Percentiles rank a stretch among this genome's conserved stretches.
Conservation (phyloP, 2,329 filamentous ascomycete species). For the Fonsecaea erecta region DNA sequence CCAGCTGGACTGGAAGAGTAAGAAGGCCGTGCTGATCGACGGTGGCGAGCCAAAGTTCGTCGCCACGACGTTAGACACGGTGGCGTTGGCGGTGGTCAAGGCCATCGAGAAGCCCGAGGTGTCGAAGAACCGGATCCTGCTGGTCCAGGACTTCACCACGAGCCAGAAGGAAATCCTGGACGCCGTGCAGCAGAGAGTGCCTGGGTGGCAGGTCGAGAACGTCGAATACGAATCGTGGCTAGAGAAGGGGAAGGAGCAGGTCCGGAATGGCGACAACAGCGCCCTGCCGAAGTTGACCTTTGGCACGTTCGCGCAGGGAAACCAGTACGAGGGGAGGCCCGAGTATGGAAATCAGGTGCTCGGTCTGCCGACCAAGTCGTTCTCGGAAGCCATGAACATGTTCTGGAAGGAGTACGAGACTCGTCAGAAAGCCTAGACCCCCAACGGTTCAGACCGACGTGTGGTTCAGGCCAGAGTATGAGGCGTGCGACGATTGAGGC, state of each 20-base stretch:
- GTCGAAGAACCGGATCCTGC: constrained; percentile 59
- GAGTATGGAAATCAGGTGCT: constrained; percentile 27
- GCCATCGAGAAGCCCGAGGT: constrained; percentile 55
- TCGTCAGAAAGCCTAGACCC: not conserved
- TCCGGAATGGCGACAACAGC: constrained; percentile 26
- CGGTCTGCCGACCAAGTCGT: constrained; percentile 26
- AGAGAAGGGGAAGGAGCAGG: constrained; percentile 20
- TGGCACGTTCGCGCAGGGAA: constrained; percentile 22
- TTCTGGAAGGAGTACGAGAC: constrained; percentile 11
- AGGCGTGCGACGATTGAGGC: not conserved
- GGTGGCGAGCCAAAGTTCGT: constrained; percentile 57
- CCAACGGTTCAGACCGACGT: not conserved
- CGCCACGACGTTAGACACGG: constrained; percentile 52
- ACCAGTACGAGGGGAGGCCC: constrained; percentile 21
- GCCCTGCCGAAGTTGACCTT: constrained; percentile 28
- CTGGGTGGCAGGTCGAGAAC: constrained; percentile 28
- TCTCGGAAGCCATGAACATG: constrained; percentile 20
- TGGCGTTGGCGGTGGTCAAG: constrained; percentile 56
- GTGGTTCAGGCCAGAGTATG: not conserved
- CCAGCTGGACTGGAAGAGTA: constrained; percentile 49
- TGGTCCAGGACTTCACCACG: constrained; percentile 51
- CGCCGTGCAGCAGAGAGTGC: constrained; percentile 32
- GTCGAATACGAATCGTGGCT: constrained; percentile 23
- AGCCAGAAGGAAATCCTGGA: constrained; percentile 51
- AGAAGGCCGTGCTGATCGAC: constrained; percentile 52